These are phyloP conservation scores for Lycium ferocissimum DNA, from an alignment of 257 asterid species.

Conservation along the genomic window DNA sequence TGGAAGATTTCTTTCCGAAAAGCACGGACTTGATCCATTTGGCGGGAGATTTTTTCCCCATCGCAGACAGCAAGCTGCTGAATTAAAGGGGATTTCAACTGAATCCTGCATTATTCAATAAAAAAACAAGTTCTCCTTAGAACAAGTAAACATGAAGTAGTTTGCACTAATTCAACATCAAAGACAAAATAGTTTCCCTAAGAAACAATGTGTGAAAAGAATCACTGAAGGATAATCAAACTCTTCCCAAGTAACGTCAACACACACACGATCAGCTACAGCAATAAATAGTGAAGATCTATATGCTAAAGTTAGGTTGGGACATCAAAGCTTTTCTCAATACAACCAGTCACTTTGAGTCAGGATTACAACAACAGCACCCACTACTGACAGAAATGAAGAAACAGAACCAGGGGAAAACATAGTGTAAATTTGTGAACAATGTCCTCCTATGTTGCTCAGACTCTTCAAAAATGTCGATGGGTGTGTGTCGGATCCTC, in stretches of 20 bases:
- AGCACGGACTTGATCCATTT: slow-evolving; percentile 96
- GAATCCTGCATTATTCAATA: slow-evolving; percentile 45
- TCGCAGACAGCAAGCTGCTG: slow-evolving; percentile 42
- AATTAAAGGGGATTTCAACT: slow-evolving; percentile 40
- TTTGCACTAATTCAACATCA: neutral
- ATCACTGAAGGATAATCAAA: neutral
- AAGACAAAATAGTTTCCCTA: neutral
- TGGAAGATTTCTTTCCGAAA: slow-evolving; percentile 88
- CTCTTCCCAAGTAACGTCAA: neutral
- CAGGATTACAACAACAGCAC: neutral
- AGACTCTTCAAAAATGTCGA: too few relatives aligned
- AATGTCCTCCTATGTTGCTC: too few relatives aligned
- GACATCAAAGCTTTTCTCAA: neutral
- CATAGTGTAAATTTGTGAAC: neutral
- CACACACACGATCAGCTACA: neutral
- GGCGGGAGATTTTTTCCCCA: slow-evolving; percentile 98
- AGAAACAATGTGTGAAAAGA: too few relatives aligned
- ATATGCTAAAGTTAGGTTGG: neutral
- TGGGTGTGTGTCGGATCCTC: too few relatives aligned
- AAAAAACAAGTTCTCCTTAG: neutral
- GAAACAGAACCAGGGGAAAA: neutral
- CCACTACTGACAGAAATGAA: neutral
- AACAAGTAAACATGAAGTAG: neutral
- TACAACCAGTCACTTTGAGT: neutral
- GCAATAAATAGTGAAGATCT: neutral